Percentiles rank a stretch among this genome's conserved stretches.
Evolutionary conservation across 2,329 filamentous ascomycete genomes (phyloP).

Genomic region (Microdochium bolleyi): DNA sequence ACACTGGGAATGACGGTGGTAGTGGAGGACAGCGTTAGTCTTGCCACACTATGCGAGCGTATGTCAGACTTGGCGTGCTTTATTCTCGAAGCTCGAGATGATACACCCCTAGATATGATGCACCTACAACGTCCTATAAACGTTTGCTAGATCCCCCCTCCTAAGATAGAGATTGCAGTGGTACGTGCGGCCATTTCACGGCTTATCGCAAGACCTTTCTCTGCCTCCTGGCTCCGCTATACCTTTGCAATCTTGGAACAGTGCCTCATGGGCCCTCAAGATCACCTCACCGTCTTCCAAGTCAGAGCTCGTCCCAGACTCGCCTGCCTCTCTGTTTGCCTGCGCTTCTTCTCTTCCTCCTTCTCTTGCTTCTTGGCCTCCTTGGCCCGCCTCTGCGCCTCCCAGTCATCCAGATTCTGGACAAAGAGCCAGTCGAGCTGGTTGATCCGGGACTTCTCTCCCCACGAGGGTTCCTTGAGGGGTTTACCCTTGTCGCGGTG

Average conservation of each 20-base stretch:
- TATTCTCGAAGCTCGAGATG: too few relatives aligned
- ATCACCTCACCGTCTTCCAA: not conserved
- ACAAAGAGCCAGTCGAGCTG: conserved; percentile 10
- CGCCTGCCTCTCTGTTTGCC: not conserved
- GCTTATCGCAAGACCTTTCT: too few relatives aligned
- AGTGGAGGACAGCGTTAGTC: not conserved
- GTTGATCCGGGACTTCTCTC: conserved; percentile 5
- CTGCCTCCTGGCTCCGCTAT: too few relatives aligned
- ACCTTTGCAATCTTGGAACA: too few relatives aligned
- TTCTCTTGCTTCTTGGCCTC: conserved; percentile 3
- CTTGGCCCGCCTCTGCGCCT: conserved; percentile 8
- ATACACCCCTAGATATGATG: too few relatives aligned
- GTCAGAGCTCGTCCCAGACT: not conserved
- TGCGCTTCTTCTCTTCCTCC: conserved; percentile 5
- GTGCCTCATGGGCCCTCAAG: too few relatives aligned
- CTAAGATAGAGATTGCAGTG: too few relatives aligned
- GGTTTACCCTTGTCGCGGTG: conserved; percentile 13
- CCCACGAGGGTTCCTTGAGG: conserved; percentile 6
- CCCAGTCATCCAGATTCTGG: conserved; percentile 11
- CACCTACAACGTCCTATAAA: too few relatives aligned
- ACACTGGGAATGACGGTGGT: not conserved
- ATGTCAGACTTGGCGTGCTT: not conserved
- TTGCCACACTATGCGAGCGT: not conserved
- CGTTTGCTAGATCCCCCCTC: too few relatives aligned
- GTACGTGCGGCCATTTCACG: too few relatives aligned